Evolutionary conservation across 768 basidiomycete species (phyloP).

Genomic region (Amanita pallidorosea): DNA sequence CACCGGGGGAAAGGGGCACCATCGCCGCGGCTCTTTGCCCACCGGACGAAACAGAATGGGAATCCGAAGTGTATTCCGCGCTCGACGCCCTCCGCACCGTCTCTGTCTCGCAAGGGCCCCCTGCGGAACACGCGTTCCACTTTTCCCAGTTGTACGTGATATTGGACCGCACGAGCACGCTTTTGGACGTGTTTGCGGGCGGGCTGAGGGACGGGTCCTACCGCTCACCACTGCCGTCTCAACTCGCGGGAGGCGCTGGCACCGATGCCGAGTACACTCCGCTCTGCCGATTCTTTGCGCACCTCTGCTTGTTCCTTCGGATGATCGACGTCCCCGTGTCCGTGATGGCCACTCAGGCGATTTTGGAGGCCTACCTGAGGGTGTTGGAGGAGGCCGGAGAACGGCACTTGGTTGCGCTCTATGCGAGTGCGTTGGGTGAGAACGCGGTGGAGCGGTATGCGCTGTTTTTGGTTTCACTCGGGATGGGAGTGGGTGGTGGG

Average conservation of each 20-base stretch:
- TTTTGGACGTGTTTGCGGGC: conserved; percentile 61
- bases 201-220: conserved; percentile 44
- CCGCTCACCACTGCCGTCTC: conserved; percentile 24
- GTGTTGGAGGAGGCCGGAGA: conserved; percentile 79
- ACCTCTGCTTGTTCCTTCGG: conserved; percentile 81
- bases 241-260: no score
- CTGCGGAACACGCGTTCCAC: conserved; percentile 70
- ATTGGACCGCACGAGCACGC: conserved; percentile 49
- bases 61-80: conserved; percentile 46
- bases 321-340: conserved; percentile 72
- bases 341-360: conserved; percentile 62
- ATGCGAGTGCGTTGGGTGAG: conserved; percentile 83
- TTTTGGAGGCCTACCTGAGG: conserved; percentile 81
- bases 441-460: conserved; percentile 91
- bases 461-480: conserved; percentile 74
- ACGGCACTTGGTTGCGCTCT: conserved; percentile 84
- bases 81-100: conserved; percentile 50
- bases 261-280: conserved; percentile 41
- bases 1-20: no score
- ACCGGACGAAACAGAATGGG: conserved; percentile 50
- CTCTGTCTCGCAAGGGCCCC: conserved; percentile 55
- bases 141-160: conserved; percentile 76
- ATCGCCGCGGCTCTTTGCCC: background rate
- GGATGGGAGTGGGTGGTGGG: conserved; percentile 30
- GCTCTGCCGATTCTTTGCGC: conserved; percentile 86